These are phyloP conservation scores for Lavandula angustifolia DNA, from an alignment of 257 asterid species.

Conservation along the genomic window DNA sequence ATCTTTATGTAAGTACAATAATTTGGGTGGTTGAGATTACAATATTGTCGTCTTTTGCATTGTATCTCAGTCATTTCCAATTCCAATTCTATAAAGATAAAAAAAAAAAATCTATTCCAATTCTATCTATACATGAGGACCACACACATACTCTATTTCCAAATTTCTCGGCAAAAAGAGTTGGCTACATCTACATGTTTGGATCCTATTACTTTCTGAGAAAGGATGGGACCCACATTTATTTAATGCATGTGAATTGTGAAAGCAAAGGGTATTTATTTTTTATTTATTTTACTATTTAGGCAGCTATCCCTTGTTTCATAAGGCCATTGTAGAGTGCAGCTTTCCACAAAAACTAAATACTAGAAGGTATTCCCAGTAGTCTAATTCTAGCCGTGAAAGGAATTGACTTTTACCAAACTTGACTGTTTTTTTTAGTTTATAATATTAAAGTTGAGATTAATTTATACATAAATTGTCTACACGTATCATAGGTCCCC, in stretches of 20 bases:
- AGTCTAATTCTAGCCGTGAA: constrained; percentile 13
- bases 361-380: background rate
- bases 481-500: constrained; percentile 11
- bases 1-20: too few species aligned
- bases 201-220: background rate
- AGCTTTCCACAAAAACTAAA: constrained; percentile 3
- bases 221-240: too few species aligned
- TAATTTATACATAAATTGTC: background rate
- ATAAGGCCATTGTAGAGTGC: background rate
- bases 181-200: background rate
- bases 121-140: too few species aligned
- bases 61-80: too few species aligned
- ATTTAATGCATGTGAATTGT: background rate
- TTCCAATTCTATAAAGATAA: too few species aligned
- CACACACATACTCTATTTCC: too few species aligned
- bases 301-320: constrained; percentile 1
- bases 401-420: background rate
- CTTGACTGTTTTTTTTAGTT: background rate
- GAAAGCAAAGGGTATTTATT: background rate
- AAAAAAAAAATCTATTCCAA: too few species aligned
- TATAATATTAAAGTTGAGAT: background rate
- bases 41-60: too few species aligned
- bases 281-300: background rate
- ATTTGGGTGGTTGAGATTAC: too few species aligned
- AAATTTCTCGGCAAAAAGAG: background rate